Evolutionary conservation across 129 eudicot genomes (phyloP), one percentile per base, ranked within the genome.

Genomic region (Mikania micrantha): DNA sequence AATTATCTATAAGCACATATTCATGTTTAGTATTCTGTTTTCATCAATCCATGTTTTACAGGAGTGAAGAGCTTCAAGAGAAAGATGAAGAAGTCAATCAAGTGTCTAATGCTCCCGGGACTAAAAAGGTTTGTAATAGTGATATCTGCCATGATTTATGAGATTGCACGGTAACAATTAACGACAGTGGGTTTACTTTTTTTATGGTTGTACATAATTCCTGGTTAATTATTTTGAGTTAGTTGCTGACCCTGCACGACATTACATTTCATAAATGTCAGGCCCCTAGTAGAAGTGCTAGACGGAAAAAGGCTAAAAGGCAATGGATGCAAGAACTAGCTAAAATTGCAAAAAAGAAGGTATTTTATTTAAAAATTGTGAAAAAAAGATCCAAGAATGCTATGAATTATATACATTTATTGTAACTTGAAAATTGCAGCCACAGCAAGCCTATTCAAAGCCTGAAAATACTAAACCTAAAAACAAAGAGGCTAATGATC

Each of bases 231-330:
- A 67, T 49, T 22, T 31, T 24, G 39, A 50, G 50, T 39, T 54
- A 13, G 34, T 31, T 71, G 28, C 39, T 13, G 58, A 40, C 57
- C 19, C 9, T 11, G 35, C 52, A 24, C 21, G 7, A 61, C 53
- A 22, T 16, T 52, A n/a, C 31, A 39, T 29, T 56, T 35, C 5
- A 42, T 20, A 56, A 74, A 56, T 56, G 73, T 21, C 25, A 29
- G 64, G 12, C 8, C 35, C 48, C 45, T 11, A 83, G 96, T 71
- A 84, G 96, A 84, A 82, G 82, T 75, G 85, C 96, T 50, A 68
- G 86, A 70, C 79, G 96, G 42, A 88, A 84, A 74, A 69, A 59
- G 80, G 83, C 79, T 16, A 80, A 86, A 81, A 88, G 92, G 80
- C 63, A 53, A 31, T 79, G 90, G 91, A 39, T 80, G 85, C 78